These are phyloP conservation scores for Fusarium globosum DNA, from an alignment of 2,329 filamentous ascomycete species.

Conservation along the genomic window DNA sequence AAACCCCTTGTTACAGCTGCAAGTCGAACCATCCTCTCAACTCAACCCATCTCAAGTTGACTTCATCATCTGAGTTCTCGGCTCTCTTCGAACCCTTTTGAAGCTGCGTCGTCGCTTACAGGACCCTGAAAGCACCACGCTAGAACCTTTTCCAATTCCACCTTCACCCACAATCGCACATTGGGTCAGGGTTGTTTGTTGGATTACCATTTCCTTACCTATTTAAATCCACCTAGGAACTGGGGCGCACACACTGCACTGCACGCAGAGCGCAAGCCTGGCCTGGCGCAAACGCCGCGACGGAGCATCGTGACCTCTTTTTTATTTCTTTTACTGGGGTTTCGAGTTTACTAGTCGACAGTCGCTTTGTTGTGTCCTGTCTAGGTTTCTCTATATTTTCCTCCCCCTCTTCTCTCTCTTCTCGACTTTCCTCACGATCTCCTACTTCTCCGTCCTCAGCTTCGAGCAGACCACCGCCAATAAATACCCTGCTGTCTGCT, in stretches of 20 bases:
- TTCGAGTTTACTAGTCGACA: slow-evolving; percentile 28
- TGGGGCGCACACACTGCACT: slow-evolving; percentile 36
- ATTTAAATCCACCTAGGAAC: slow-evolving; percentile 42
- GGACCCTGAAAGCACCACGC: slow-evolving; percentile 32
- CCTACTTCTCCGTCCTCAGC: slow-evolving; percentile 1
- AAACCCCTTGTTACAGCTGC: slow-evolving; percentile 28
- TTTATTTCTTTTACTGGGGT: slow-evolving; percentile 35
- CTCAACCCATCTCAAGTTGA: slow-evolving; percentile 11
- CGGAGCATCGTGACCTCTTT: slow-evolving; percentile 46
- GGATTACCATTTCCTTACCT: slow-evolving; percentile 35
- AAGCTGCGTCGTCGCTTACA: slow-evolving; percentile 4
- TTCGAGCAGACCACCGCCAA: slow-evolving; percentile 14
- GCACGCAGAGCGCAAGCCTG: slow-evolving; percentile 18
- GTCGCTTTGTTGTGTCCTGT: slow-evolving; percentile 11
- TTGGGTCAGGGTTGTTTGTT: slow-evolving; percentile 35
- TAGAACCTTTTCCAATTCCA: slow-evolving; percentile 44
- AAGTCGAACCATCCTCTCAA: slow-evolving; percentile 7
- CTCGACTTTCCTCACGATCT: slow-evolving; percentile 21
- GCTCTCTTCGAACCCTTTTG: slow-evolving; percentile 8
- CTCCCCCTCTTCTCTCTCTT: slow-evolving; percentile 17
- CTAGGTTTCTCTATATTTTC: slow-evolving; percentile 19
- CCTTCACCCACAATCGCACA: slow-evolving; percentile 43
- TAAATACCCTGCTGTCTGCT: slow-evolving; percentile 36
- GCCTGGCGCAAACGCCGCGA: slow-evolving; percentile 45
- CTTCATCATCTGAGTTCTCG: slow-evolving; percentile 10